Percentiles rank a stretch among this genome's conserved stretches.
These are phyloP conservation scores for Debaryomyces sp. DNA, from an alignment of 1,139 yeast genomes.

Conservation along the genomic window DNA sequence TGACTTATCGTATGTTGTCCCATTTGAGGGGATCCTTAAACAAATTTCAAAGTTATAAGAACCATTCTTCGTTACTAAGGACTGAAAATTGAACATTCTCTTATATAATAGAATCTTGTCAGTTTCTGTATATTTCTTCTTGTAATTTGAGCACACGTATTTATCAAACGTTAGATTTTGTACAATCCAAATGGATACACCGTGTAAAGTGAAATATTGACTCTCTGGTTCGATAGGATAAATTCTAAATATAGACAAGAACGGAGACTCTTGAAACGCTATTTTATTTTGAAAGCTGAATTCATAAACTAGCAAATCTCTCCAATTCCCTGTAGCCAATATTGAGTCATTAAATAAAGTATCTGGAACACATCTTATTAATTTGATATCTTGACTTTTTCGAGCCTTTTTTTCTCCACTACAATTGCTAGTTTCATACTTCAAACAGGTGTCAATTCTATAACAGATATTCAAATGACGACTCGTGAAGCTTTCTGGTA, in stretches of 20 bases:
- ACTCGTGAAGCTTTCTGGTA: conserved; percentile 16
- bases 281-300: conserved; percentile 18
- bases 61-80: conserved; percentile 7
- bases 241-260: conserved; percentile 9
- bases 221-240: conserved; percentile 13
- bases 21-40: conserved; percentile 8
- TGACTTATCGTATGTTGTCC: background rate
- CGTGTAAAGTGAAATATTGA: conserved; percentile 13
- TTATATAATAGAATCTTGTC: conserved; percentile 12
- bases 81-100: conserved; percentile 8
- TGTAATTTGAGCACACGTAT: background rate
- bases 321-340: conserved; percentile 22
- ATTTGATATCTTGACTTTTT: conserved; percentile 3
- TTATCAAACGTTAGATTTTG: conserved; percentile 14
- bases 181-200: conserved; percentile 12
- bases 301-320: conserved; percentile 20
- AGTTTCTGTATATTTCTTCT: conserved; percentile 12
- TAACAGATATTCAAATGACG: conserved; percentile 13
- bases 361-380: conserved; percentile 16
- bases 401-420: background rate
- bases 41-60: conserved; percentile 5
- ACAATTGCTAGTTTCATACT: conserved; percentile 2
- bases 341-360: conserved; percentile 11
- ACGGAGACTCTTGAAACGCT: conserved; percentile 17
- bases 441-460: conserved; percentile 11